Percentiles rank a stretch among this genome's conserved stretches.
phyloP scores from a whole-genome alignment of 371 early-diverging fungal genomes.

The Chytridium lagenaria region DNA sequence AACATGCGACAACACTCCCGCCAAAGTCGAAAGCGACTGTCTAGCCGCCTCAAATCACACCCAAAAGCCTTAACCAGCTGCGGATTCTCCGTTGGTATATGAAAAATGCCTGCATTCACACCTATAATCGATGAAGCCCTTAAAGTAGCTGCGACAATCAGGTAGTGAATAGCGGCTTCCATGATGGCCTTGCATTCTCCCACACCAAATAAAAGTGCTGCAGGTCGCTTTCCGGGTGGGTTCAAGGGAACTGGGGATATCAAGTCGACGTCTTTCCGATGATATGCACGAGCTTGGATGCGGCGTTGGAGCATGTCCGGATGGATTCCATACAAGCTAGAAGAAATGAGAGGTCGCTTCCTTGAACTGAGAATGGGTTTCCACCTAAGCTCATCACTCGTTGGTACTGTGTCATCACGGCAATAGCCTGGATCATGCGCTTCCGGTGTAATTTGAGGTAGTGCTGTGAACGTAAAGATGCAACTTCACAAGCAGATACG shows the following conservation, averaged over 20 bases:
- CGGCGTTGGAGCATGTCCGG: background rate
- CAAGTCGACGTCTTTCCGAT: background rate
- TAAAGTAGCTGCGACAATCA: background rate
- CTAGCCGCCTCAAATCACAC: background rate
- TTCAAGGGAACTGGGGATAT: background rate
- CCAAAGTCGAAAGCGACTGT: background rate
- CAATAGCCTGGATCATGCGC: constrained; percentile 4
- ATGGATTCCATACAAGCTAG: background rate
- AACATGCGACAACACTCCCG: background rate
- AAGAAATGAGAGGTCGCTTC: background rate
- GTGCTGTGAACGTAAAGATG: background rate
- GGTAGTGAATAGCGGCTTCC: constrained; percentile 2
- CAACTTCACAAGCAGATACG: background rate
- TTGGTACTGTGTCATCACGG: background rate
- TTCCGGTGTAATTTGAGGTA: background rate
- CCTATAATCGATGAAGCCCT: background rate
- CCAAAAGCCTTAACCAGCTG: background rate
- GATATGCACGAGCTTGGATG: background rate
- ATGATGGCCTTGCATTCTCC: background rate
- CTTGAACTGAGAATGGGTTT: background rate
- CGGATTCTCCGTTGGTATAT: background rate
- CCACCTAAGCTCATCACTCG: background rate
- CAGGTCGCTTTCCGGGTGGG: background rate
- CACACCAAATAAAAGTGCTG: constrained; percentile 3
- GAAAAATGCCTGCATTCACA: background rate